Base-by-base conservation (phyloP, 306 rosid species). In the Pyrus betulifolia region DNA sequence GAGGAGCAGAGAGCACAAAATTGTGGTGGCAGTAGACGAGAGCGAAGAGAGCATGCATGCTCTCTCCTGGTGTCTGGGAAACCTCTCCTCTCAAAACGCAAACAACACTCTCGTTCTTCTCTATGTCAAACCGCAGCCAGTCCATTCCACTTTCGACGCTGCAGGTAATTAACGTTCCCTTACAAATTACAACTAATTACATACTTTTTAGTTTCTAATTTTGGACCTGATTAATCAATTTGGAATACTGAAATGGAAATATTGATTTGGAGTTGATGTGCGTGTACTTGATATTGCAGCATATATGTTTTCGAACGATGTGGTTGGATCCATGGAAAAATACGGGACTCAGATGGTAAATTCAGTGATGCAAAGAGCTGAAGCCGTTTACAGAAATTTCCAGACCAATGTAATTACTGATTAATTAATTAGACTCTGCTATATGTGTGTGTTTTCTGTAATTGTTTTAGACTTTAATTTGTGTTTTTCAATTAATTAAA, bases 41-140 rank as follows among this genome's bases (percentile, higher is more conserved):
- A 88, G 97, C 74, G 70, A 89, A 65, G 96, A 93, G 85, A 93
- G 98, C 81, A 93, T 89, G 97, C 70, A 63, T 27, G 93, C 96
- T 0, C 84, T 93, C 13, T 84, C 87, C 5, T 93, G 97, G 97
- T 91, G 97, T 82, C 86, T 91, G 42, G 70, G 75, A 10, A 87
- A 86, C 71, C 89, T 93, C 28, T 71, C 83, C 73, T 72, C 90
- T 69, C 81, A 76, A 22, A 74, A 84, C 23, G 70, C 75, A 80
- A 74, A 13, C 31, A 79, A 74, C 71, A 69, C 58, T 13, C 87
- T 93, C 31, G 57, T 91, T 11, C 89, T 93, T 23, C 93, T 93
- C 85, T 93, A 93, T 75, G 97, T 90, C 49, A 88, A 80, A 58
- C 98, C 97, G 13, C 88, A 90, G 30, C 80, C 89, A 42, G 74